Evolutionary conservation across 1,284 basidiomycete genomes (phyloP), one percentile per base, ranked within the genome.

Genomic region (Butyriboletus regius): DNA sequence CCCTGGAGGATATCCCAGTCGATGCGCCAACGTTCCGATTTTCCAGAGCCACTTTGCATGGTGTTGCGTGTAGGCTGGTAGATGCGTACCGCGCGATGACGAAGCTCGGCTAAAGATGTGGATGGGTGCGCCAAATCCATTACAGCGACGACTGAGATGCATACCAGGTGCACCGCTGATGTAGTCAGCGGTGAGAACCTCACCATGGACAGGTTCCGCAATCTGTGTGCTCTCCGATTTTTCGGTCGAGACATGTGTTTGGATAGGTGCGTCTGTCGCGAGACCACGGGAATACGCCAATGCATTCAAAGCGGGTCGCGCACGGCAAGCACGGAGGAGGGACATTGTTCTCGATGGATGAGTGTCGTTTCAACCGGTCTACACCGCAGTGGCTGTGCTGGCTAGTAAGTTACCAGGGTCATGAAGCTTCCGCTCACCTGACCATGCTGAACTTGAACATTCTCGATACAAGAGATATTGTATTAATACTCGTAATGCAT

Each of bases 21-120:
- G 63, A 98, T 83, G 57, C 91, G 77, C 95, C 95, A 98, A 61
- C 86, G 81, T 60, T 85, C 81, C 20, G 84, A 84, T 71, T 95
- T 94, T 45, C 82, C 85, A 41, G 83, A 79, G 46, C 91, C 94
- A 46, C 90, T 93, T 70, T 97, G 93, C 82, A 95, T 98, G 9
- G 94, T 95, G 57, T 91, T 92, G 59, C 91, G 88, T 20, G 93
- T 85, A 1, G 94, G 91, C 66, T 93, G 88, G 75, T 83, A 98
- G 68, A 98, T 93, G 52, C 94, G 83, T 33, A 98, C 94, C 24
- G 81, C 72, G 43, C 95, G 89, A 66, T 91, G 84, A 55, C 82
- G 83, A 54, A 98, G 80, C 68, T 96, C 85, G 58, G 71, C 91
- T 93, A 57, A 4, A 44, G 10, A 43, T 28, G 18, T 24, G 14